Conservation (phyloP, 2,329 filamentous ascomycete species). For the Exophiala phaeomuriformis region DNA sequence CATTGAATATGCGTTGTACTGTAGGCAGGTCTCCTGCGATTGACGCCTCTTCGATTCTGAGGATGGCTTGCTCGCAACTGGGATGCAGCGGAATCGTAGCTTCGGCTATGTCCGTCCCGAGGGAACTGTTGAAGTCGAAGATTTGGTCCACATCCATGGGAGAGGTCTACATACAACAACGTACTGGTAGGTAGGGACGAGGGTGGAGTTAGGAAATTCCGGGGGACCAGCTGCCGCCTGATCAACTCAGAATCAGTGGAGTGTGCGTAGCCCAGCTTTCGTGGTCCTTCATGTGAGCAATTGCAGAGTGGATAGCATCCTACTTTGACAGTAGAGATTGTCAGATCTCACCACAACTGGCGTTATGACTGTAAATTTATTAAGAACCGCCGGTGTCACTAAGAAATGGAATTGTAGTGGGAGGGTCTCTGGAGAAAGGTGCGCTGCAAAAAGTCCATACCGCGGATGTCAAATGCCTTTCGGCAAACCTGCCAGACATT, state of each 20-base stretch:
- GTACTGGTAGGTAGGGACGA: not conserved
- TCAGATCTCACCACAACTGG: too few species aligned
- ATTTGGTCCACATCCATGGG: constrained; percentile 2
- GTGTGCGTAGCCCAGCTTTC: not conserved
- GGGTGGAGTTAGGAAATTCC: not conserved
- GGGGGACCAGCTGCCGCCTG: not conserved
- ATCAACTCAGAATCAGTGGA: not conserved
- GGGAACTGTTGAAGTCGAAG: constrained; percentile 1
- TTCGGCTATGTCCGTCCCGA: not conserved
- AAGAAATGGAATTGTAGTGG: too few species aligned
- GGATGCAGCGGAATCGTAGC: not conserved
- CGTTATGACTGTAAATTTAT: too few species aligned
- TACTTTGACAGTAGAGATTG: too few species aligned
- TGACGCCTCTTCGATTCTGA: not conserved
- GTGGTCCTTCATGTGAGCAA: not conserved
- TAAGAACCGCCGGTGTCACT: too few species aligned
- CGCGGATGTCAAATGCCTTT: not conserved
- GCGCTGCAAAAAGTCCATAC: too few species aligned
- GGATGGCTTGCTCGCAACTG: constrained; percentile 2
- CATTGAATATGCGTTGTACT: not conserved
- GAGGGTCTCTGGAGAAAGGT: too few species aligned
- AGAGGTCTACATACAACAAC: not conserved
- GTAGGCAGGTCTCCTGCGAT: not conserved
- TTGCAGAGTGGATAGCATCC: too few species aligned
- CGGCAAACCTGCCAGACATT: not conserved